Conservation (phyloP, 768 basidiomycete genomes). For the Strobilomyces echinocephalus region DNA sequence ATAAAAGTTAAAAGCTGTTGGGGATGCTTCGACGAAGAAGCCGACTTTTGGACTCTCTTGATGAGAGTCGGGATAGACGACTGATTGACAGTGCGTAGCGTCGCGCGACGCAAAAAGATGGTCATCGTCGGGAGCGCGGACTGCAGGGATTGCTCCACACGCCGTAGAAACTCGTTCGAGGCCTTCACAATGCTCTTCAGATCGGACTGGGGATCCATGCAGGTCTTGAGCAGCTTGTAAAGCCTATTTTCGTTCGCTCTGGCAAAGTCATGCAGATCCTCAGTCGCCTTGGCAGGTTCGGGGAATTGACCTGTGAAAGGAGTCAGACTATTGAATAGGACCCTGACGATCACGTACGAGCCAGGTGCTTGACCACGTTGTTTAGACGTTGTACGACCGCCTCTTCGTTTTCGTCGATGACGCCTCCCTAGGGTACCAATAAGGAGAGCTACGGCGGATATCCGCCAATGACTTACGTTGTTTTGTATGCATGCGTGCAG, state of each 20-base stretch:
- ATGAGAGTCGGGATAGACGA: conserved; percentile 82
- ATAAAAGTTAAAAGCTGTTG: conserved; percentile 51
- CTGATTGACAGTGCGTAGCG: conserved; percentile 73
- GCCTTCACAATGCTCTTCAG: conserved; percentile 76
- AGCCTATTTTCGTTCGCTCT: conserved; percentile 80
- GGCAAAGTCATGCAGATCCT: conserved; percentile 80
- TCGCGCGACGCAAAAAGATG: conserved; percentile 62
- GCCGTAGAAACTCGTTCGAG: conserved; percentile 73
- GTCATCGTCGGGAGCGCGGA: conserved; percentile 63
- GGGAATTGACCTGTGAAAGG: conserved; percentile 44
- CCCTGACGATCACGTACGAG: conserved; percentile 43
- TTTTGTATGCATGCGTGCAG: conserved; percentile 70
- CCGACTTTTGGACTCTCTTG: conserved; percentile 54
- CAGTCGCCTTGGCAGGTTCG: conserved; percentile 68
- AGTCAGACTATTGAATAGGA: not conserved
- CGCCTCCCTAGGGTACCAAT: conserved; percentile 63
- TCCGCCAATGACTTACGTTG: conserved; percentile 57
- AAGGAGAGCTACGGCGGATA: not conserved
- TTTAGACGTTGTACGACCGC: conserved; percentile 52
- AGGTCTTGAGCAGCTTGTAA: conserved; percentile 78
- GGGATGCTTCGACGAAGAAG: conserved; percentile 43
- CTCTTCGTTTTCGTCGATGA: conserved; percentile 83
- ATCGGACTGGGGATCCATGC: conserved; percentile 81
- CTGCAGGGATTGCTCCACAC: conserved; percentile 67
- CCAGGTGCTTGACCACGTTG: conserved; percentile 49